These are phyloP conservation scores for Claviceps quebecensis DNA, from an alignment of 2,329 filamentous ascomycete species.

Conservation along the genomic window DNA sequence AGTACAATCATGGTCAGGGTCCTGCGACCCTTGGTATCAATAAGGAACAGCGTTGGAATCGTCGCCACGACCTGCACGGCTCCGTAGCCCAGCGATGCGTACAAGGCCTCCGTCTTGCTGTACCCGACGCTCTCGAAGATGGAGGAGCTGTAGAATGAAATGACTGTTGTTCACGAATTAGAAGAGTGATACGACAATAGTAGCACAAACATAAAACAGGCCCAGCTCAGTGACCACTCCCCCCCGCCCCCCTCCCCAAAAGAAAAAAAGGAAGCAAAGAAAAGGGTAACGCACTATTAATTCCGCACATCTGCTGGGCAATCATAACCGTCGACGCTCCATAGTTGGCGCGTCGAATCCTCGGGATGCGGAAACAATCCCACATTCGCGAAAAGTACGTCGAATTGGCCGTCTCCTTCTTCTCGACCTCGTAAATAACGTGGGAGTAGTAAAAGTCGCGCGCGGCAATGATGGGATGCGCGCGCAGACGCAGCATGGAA, in stretches of 20 bases:
- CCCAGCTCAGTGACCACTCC: too few species aligned
- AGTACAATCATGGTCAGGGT: slow-evolving; percentile 13
- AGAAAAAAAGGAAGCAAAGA: neutral
- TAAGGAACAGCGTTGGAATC: slow-evolving; percentile 17
- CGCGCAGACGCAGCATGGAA: slow-evolving; percentile 33
- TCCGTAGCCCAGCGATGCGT: slow-evolving; percentile 28
- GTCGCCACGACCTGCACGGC: slow-evolving; percentile 31
- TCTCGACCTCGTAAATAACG: slow-evolving; percentile 24
- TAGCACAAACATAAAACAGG: neutral
- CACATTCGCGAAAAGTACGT: slow-evolving; percentile 20
- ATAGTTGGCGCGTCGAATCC: slow-evolving; percentile 56
- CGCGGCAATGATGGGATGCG: slow-evolving; percentile 38
- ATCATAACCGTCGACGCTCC: slow-evolving; percentile 71
- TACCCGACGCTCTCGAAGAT: slow-evolving; percentile 42
- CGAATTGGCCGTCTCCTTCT: slow-evolving; percentile 14
- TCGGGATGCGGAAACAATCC: slow-evolving; percentile 51
- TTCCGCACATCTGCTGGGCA: slow-evolving; percentile 48
- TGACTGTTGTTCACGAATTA: slow-evolving; percentile 23
- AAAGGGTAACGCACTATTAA: slow-evolving; percentile 10
- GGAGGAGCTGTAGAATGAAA: slow-evolving; percentile 55
- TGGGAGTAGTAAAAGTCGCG: slow-evolving; percentile 38
- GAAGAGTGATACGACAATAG: neutral
- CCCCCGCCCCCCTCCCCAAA: too few species aligned
- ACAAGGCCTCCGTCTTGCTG: slow-evolving; percentile 31
- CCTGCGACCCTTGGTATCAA: slow-evolving; percentile 16